Conservation (phyloP, 305 asterid species). For the Rubia peregrina region DNA sequence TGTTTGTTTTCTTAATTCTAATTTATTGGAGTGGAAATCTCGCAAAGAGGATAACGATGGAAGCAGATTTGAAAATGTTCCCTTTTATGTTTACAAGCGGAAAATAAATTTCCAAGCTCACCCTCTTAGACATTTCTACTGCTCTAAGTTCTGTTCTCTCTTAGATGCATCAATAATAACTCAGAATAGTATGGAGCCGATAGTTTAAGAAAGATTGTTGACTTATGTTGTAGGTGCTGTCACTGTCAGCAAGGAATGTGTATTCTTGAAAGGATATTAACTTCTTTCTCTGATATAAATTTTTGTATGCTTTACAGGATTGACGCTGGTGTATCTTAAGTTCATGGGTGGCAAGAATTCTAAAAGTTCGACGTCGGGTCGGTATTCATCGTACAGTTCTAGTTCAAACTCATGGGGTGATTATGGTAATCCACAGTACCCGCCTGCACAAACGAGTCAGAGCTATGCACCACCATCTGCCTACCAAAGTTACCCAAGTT, state of each 20-base stretch:
- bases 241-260: not conserved
- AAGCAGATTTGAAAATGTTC: not conserved
- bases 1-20: not conserved
- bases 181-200: not conserved
- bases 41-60: not conserved
- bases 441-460: slow-evolving; percentile 52
- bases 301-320: not conserved
- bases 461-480: slow-evolving; percentile 31
- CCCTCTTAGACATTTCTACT: not conserved
- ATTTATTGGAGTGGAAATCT: not conserved
- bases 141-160: not conserved
- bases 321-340: slow-evolving; percentile 18
- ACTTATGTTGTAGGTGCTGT: not conserved
- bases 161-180: not conserved
- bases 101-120: not conserved
- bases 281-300: not conserved
- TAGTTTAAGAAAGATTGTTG: not conserved
- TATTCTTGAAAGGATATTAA: not conserved
- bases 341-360: slow-evolving; percentile 83
- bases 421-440: slow-evolving; percentile 39
- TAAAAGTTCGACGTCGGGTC: slow-evolving; percentile 52
- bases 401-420: slow-evolving; percentile 50
- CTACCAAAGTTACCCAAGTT: slow-evolving; percentile 26
- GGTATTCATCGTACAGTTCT: slow-evolving; percentile 67
- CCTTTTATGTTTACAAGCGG: not conserved